Conservation (phyloP, 495 filamentous ascomycete species). For the Annulohypoxylon moriforme region DNA sequence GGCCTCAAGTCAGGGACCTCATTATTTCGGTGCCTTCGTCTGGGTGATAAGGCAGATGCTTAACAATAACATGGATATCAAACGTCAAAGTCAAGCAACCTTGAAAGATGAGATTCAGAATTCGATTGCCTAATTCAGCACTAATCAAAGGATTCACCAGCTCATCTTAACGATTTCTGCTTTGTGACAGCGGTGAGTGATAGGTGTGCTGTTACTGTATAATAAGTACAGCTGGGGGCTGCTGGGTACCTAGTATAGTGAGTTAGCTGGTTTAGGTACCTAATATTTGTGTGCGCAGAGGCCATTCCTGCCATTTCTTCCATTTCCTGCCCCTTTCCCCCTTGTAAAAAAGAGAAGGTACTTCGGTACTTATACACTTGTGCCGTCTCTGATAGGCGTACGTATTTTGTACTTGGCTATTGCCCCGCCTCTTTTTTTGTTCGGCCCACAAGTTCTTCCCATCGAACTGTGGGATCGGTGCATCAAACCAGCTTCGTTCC, state of each 20-base stretch:
- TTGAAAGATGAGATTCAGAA: slow-evolving; percentile 15
- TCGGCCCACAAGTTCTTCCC: slow-evolving; percentile 50
- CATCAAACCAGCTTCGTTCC: slow-evolving; percentile 48
- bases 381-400: slow-evolving; percentile 28
- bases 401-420: slow-evolving; percentile 38
- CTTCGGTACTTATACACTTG: slow-evolving; percentile 13
- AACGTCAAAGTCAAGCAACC: background rate
- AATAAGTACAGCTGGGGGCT: slow-evolving; percentile 1
- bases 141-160: slow-evolving; percentile 1
- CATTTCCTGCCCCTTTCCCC: slow-evolving; percentile 14
- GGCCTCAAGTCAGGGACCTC: no score
- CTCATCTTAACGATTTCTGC: slow-evolving; percentile 17
- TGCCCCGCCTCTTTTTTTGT: slow-evolving; percentile 51
- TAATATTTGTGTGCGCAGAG: slow-evolving; percentile 29
- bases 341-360: slow-evolving; percentile 29
- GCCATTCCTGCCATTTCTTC: slow-evolving; percentile 24
- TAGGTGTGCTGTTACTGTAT: slow-evolving; percentile 9
- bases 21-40: slow-evolving; percentile 19
- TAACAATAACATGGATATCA: slow-evolving; percentile 5
- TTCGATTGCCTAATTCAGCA: slow-evolving; percentile 26
- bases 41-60: background rate
- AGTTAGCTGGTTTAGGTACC: slow-evolving; percentile 8
- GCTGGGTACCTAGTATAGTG: background rate
- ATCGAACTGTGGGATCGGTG: slow-evolving; percentile 45
- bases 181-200: slow-evolving; percentile 34